Conservation (phyloP, 768 basidiomycete genomes). For the Tephrocybe rancida region DNA sequence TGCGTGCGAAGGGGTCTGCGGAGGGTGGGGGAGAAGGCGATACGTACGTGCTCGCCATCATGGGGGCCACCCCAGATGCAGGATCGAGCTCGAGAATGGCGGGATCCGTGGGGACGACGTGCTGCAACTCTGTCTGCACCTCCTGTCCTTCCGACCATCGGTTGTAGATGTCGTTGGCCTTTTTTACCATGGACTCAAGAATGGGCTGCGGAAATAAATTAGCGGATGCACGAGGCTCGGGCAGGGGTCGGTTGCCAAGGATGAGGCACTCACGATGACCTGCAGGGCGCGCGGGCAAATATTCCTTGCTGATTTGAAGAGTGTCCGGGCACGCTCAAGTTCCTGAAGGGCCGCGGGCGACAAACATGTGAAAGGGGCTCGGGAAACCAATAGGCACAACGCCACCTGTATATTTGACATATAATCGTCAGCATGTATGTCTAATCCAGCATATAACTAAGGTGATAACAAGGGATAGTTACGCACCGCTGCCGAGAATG, state of each 20-base stretch:
- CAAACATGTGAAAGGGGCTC: conserved; percentile 68
- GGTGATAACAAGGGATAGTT: neutral
- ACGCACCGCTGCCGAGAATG: conserved; percentile 54
- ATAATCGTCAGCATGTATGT: conserved; percentile 1
- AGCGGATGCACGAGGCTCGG: neutral
- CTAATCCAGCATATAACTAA: neutral
- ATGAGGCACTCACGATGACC: conserved; percentile 40
- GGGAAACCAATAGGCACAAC: conserved; percentile 55
- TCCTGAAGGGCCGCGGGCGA: conserved; percentile 66
- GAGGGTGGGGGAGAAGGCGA: conserved; percentile 23
- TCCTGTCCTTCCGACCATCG: conserved; percentile 50
- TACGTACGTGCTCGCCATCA: conserved; percentile 16
- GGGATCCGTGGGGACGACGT: conserved; percentile 18
- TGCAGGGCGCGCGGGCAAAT: conserved; percentile 47
- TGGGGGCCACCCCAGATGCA: conserved; percentile 11
- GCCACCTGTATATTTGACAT: conserved; percentile 38
- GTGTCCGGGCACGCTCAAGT: conserved; percentile 47
- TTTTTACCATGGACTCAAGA: conserved; percentile 51
- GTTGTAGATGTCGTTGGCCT: conserved; percentile 50
- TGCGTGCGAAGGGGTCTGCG: conserved; percentile 38
- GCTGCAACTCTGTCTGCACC: conserved; percentile 42
- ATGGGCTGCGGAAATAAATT: conserved; percentile 34
- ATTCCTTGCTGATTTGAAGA: conserved; percentile 48
- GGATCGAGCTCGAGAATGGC: conserved; percentile 20
- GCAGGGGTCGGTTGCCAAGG: neutral